Evolutionary conservation across 768 basidiomycete genomes (phyloP).

Genomic region (Boletus insuetus): DNA sequence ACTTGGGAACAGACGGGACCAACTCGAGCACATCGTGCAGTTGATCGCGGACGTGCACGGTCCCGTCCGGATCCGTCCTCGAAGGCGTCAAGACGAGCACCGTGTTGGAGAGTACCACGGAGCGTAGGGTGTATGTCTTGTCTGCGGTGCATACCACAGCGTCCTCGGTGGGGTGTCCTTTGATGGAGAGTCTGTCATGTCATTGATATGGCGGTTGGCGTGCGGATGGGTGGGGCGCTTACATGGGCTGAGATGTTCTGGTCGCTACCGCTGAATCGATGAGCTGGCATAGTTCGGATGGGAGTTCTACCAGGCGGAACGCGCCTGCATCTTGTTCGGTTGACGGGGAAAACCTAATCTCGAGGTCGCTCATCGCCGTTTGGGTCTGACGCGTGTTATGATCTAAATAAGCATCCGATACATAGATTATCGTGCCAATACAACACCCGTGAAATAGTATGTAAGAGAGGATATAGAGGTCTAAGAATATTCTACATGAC

Average conservation of each 20-base stretch:
- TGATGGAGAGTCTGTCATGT: slow-evolving; percentile 62
- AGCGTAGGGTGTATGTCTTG: slow-evolving; percentile 79
- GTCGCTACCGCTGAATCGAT: slow-evolving; percentile 51
- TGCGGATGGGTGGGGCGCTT: not conserved
- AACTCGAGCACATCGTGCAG: slow-evolving; percentile 84
- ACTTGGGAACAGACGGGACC: slow-evolving; percentile 68
- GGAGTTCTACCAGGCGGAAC: slow-evolving; percentile 74
- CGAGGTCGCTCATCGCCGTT: slow-evolving; percentile 24
- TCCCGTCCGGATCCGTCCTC: slow-evolving; percentile 34
- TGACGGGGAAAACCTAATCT: slow-evolving; percentile 52
- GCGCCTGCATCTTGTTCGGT: slow-evolving; percentile 47
- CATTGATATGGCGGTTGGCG: not conserved
- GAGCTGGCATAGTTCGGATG: slow-evolving; percentile 60
- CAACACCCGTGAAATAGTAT: too few relatives aligned
- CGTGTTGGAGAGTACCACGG: slow-evolving; percentile 88
- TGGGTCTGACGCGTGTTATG: too few relatives aligned
- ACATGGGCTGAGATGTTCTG: slow-evolving; percentile 31
- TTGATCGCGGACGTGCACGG: slow-evolving; percentile 73
- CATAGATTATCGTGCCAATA: too few relatives aligned
- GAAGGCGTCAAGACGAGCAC: slow-evolving; percentile 67
- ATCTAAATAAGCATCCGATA: too few relatives aligned
- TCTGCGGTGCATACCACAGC: slow-evolving; percentile 85
- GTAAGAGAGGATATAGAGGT: too few relatives aligned
- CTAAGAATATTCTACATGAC: not conserved
- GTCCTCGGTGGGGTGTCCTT: slow-evolving; percentile 77